Base-by-base conservation (phyloP, 23 red algal genomes). In the Agarophyton chilense region DNA sequence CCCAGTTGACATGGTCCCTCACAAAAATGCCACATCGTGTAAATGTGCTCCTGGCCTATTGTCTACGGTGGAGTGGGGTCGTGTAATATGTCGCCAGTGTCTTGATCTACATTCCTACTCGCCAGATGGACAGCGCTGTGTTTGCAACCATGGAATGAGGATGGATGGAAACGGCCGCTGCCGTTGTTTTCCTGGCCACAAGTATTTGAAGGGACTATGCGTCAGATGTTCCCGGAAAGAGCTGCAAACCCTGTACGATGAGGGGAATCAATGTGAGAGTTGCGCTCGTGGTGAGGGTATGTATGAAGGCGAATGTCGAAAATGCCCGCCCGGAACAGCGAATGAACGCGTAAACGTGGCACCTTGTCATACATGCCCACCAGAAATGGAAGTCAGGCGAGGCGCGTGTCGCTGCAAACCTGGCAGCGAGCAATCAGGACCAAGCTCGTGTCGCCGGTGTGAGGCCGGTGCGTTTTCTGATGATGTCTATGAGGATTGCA, bases 261-360 rank as follows among this genome's bases (percentile, higher is more conserved):
- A 14, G 1, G 43, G 43, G 25, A 74, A 74, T 49, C 38, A 49
- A 11, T 74, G 68, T 33, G 68, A 74, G 18, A 74, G 40, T 25
- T 74, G 68, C 21, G 68, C 68, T 5, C 68, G 39, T 13, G 68
- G 68, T 26, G 40, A 74, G 29, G 68, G 68, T 3, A 1, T 74
- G 38, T 74, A 74, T 47, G 68, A 74, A 4, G 40, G 68, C 11
- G 29, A 28, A 29, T 74, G 68, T 29, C 18, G 7, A 49, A 74
- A 74, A 74, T 74, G 68, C 29, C 68, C 68, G 39, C 19, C 68
- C 2, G 68, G 68, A 10, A 74, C 68, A 8, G 68, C 68, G 13
- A 74, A 74, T 74, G 68, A 74, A 49, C 13, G 5, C 21, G 68
- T 74, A 43, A 74, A 74, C 68, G 68, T 74, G 68, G 68, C 68